phyloP scores from a whole-genome alignment of 2,329 filamentous ascomycete genomes.

The Hypoxylon sp. region DNA sequence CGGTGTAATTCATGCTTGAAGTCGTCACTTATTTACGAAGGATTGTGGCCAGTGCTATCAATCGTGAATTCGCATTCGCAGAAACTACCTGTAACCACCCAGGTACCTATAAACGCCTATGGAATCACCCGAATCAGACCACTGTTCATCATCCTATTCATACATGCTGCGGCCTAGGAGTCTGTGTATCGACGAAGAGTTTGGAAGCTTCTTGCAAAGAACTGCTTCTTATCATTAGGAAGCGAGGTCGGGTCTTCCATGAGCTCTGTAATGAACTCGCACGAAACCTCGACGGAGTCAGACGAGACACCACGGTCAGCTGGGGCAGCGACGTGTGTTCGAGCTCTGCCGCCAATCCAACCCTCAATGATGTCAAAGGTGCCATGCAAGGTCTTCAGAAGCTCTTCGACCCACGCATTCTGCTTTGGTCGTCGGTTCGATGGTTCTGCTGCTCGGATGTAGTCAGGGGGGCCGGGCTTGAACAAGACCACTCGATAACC shows the following conservation, averaged over 20 bases:
- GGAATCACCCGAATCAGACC: not conserved
- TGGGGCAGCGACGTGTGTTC: constrained; percentile 4
- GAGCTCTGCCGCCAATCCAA: constrained; percentile 32
- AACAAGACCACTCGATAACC: constrained; percentile 31
- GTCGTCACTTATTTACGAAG: not conserved
- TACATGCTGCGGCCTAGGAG: not conserved
- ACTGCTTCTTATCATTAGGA: constrained; percentile 12
- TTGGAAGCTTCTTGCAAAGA: constrained; percentile 7
- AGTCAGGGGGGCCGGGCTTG: constrained; percentile 30
- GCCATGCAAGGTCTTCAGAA: not conserved
- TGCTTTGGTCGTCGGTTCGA: constrained; percentile 17
- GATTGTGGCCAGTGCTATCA: not conserved
- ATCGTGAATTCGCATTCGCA: not conserved
- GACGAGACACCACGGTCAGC: constrained; percentile 9
- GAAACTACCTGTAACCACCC: not conserved
- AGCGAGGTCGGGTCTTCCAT: constrained; percentile 22
- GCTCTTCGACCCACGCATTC: constrained; percentile 29
- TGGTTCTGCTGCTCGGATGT: constrained; percentile 20
- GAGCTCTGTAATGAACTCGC: constrained; percentile 40
- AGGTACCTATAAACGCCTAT: not conserved
- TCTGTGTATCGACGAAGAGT: not conserved
- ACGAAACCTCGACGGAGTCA: constrained; percentile 38
- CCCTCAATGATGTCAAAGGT: constrained; percentile 10
- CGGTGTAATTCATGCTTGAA: not conserved
- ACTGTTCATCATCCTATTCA: not conserved